phyloP scores from a whole-genome alignment of 2,329 filamentous ascomycete genomes.

The Epichloe elymi region DNA sequence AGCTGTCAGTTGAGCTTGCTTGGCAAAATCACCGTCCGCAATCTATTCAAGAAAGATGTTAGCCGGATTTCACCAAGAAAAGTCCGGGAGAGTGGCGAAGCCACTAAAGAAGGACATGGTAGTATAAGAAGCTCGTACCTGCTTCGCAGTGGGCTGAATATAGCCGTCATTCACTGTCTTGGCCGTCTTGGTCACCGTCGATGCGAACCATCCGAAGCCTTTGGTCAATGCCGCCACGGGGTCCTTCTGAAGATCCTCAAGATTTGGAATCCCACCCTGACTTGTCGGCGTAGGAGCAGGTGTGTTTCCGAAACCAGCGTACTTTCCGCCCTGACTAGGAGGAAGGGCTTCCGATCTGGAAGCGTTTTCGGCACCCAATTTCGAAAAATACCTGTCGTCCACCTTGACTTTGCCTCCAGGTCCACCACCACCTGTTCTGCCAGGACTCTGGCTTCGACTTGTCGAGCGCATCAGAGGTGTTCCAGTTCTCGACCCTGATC shows the following conservation, averaged over 20 bases:
- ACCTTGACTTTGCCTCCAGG: slow-evolving; percentile 42
- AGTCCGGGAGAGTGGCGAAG: background rate
- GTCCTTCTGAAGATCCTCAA: slow-evolving; percentile 87
- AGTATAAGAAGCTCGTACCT: slow-evolving; percentile 13
- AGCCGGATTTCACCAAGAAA: background rate
- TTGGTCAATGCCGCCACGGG: slow-evolving; percentile 79
- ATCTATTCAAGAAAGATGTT: slow-evolving; percentile 36
- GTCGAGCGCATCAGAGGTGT: slow-evolving; percentile 28
- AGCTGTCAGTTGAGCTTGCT: slow-evolving; percentile 47
- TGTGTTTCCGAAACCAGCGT: slow-evolving; percentile 75
- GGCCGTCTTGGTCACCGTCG: slow-evolving; percentile 76
- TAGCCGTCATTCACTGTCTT: slow-evolving; percentile 85
- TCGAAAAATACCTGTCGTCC: slow-evolving; percentile 83
- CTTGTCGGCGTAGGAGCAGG: slow-evolving; percentile 38
- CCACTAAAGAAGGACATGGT: background rate
- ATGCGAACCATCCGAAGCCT: slow-evolving; percentile 88
- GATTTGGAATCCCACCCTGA: slow-evolving; percentile 42
- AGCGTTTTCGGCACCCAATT: slow-evolving; percentile 73
- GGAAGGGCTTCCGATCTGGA: slow-evolving; percentile 58
- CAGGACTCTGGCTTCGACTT: slow-evolving; percentile 27
- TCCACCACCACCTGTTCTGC: slow-evolving; percentile 1
- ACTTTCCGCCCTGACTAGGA: slow-evolving; percentile 88
- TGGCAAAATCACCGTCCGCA: slow-evolving; percentile 65
- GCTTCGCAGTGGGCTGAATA: slow-evolving; percentile 71
- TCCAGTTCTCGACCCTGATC: slow-evolving; percentile 23